A percentile compares a stretch with the other conserved stretches of the same genome.
phyloP scores from a whole-genome alignment of 768 basidiomycete genomes.

The Mycena indigotica region DNA sequence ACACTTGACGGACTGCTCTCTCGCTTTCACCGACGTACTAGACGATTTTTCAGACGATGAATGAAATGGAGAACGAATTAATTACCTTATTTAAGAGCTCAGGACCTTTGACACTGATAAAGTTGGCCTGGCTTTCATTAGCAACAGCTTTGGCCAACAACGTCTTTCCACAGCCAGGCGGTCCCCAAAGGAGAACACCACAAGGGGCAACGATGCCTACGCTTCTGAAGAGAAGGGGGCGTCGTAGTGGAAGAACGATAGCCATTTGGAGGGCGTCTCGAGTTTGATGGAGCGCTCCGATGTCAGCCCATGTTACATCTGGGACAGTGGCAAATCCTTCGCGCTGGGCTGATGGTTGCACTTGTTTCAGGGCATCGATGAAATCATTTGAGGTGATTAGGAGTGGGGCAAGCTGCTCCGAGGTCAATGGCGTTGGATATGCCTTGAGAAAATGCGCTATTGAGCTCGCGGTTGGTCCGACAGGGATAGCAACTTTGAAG shows the following conservation, averaged over 20 bases:
- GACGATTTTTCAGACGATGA: not conserved
- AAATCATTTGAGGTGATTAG: constrained; percentile 86
- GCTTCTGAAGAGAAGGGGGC: constrained; percentile 84
- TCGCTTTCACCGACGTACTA: constrained; percentile 99
- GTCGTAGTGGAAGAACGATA: constrained; percentile 90
- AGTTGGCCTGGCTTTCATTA: constrained; percentile 93
- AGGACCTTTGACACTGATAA: constrained; percentile 97
- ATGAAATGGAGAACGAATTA: constrained; percentile 17
- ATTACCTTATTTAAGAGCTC: constrained; percentile 92
- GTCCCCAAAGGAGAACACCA: constrained; percentile 97
- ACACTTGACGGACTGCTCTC: constrained; percentile 90
- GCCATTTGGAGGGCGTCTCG: constrained; percentile 96
- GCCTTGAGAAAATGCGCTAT: constrained; percentile 89
- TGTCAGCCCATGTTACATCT: constrained; percentile 91
- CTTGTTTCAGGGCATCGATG: constrained; percentile 72
- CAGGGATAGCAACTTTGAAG: constrained; percentile 19
- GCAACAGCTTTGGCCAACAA: constrained; percentile 97
- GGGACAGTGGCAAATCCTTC: constrained; percentile 98
- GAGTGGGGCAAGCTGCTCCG: constrained; percentile 77
- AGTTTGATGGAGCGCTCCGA: constrained; percentile 86
- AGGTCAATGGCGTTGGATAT: constrained; percentile 80
- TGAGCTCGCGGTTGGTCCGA: constrained; percentile 52
- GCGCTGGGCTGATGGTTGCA: constrained; percentile 95
- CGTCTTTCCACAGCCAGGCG: constrained; percentile 98
- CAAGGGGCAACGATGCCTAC: constrained; percentile 92